phyloP scores from a whole-genome alignment of 371 early-diverging fungal species.

The Haplosporangium sp. region DNA sequence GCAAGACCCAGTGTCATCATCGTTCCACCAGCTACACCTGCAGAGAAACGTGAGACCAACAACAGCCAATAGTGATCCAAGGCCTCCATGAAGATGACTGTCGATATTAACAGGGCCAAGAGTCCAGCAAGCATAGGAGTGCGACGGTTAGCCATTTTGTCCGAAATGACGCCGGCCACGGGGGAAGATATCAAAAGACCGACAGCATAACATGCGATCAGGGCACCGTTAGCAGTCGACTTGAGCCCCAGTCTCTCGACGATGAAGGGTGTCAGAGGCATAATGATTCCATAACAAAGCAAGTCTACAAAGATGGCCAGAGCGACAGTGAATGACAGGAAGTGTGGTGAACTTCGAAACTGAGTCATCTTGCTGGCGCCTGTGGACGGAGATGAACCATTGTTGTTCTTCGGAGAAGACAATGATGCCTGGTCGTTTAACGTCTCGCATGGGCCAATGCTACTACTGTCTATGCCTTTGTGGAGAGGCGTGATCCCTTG shows the following conservation, averaged over 20 bases:
- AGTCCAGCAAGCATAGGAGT: conserved; percentile 71
- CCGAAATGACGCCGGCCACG: conserved; percentile 36
- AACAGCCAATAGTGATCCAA: conserved; percentile 60
- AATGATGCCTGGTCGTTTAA: neutral
- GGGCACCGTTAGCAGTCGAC: conserved; percentile 40
- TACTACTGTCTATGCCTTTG: neutral
- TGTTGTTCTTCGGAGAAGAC: neutral
- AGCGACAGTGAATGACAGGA: conserved; percentile 36
- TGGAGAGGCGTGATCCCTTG: neutral
- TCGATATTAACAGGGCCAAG: conserved; percentile 62
- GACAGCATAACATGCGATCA: conserved; percentile 41
- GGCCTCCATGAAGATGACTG: conserved; percentile 68
- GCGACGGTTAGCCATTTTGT: conserved; percentile 42
- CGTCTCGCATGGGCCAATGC: conserved; percentile 11
- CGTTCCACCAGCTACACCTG: conserved; percentile 70
- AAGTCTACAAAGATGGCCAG: conserved; percentile 46
- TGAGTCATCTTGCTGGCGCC: conserved; percentile 10
- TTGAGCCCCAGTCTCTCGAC: conserved; percentile 27
- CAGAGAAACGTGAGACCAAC: conserved; percentile 67
- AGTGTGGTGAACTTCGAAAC: conserved; percentile 24
- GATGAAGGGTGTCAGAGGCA: conserved; percentile 50
- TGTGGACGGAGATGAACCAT: neutral
- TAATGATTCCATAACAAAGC: conserved; percentile 48
- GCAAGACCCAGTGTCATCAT: conserved; percentile 71
- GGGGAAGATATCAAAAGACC: conserved; percentile 36